These are phyloP conservation scores for Paecilomyces sp. DNA, from an alignment of 2,329 filamentous ascomycete species.

Conservation along the genomic window DNA sequence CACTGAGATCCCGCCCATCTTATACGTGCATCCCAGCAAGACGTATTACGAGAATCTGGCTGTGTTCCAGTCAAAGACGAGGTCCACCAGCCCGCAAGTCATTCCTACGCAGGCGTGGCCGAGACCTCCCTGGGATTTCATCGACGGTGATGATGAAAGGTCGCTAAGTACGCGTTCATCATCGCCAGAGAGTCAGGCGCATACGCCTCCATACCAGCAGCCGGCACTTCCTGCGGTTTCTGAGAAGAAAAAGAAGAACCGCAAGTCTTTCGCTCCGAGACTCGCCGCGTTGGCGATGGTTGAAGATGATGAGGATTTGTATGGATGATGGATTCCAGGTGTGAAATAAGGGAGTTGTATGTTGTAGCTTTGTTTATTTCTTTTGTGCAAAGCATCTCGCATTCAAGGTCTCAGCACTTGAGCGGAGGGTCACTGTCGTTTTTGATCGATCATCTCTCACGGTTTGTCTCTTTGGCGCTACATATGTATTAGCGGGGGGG, in stretches of 20 bases:
- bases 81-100: not conserved
- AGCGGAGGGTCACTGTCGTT: not conserved
- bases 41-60: slow-evolving; percentile 3
- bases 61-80: not conserved
- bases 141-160: not conserved
- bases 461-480: not conserved
- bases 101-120: not conserved
- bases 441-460: not conserved
- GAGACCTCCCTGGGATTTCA: not conserved
- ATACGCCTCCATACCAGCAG: not conserved
- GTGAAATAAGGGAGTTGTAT: not conserved
- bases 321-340: slow-evolving; percentile 14
- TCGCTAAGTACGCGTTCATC: not conserved
- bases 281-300: slow-evolving; percentile 29
- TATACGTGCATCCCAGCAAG: slow-evolving; percentile 24
- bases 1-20: slow-evolving; percentile 15
- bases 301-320: slow-evolving; percentile 28
- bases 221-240: not conserved
- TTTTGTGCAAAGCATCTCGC: not conserved
- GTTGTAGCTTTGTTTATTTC: not conserved
- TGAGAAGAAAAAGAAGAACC: slow-evolving; percentile 10
- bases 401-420: not conserved
- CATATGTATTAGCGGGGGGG: not conserved
- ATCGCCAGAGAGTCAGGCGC: not conserved
- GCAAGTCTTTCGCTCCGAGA: slow-evolving; percentile 12